Evolutionary conservation across 345 rosid species (phyloP).

Genomic region (Eucalyptus pauciflora): DNA sequence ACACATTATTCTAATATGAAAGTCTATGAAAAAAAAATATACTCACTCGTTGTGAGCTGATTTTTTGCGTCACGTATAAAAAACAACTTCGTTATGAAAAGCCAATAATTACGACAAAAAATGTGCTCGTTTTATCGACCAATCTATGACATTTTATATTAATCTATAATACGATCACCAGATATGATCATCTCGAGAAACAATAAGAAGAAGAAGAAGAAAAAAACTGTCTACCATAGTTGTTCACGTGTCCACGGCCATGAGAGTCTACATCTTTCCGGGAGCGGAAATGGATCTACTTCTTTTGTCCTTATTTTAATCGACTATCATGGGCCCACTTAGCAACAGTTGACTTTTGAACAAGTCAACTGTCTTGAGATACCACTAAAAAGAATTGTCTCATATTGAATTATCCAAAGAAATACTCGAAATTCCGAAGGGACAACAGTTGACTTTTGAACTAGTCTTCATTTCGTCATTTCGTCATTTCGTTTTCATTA

Average conservation of each 20-base stretch:
- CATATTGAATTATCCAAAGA: neutral
- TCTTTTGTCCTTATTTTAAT: neutral
- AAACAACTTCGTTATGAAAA: neutral
- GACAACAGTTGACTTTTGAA: neutral
- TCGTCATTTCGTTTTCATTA: neutral
- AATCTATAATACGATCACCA: neutral
- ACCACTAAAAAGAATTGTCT: neutral
- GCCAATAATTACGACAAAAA: neutral
- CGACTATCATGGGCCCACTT: neutral
- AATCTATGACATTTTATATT: neutral
- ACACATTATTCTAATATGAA: neutral
- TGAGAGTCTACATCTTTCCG: neutral
- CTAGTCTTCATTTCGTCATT: neutral
- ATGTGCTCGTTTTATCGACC: neutral
- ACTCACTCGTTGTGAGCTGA: neutral
- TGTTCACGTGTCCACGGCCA: neutral
- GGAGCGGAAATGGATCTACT: neutral
- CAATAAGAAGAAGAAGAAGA: neutral
- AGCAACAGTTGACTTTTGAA: neutral
- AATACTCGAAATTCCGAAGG: neutral
- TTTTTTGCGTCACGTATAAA: neutral
- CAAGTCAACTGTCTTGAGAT: too few species aligned
- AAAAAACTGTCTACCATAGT: neutral
- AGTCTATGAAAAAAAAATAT: neutral
- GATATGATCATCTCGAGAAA: neutral